These are phyloP conservation scores for Caryopteris hybrid DNA, from an alignment of 305 asterid genomes.

Conservation along the genomic window DNA sequence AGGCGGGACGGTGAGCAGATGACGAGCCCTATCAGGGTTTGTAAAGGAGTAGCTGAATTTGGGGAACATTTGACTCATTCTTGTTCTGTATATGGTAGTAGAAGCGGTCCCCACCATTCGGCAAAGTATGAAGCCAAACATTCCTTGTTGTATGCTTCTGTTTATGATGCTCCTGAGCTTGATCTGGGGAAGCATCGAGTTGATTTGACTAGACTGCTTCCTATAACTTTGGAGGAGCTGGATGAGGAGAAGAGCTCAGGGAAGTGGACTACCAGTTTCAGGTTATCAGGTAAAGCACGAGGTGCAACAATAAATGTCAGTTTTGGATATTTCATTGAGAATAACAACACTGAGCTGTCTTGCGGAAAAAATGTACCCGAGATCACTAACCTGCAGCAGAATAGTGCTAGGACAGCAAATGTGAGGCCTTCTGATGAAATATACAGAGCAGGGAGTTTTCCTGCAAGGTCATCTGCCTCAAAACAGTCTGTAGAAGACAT, in stretches of 20 bases:
- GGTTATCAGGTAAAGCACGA: conserved; percentile 78
- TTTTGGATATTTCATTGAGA: conserved; percentile 63
- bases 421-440: conserved; percentile 24
- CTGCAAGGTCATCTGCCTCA: conserved; percentile 40
- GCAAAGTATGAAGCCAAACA: conserved; percentile 91
- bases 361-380: conserved; percentile 31
- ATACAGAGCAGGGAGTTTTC: conserved; percentile 52
- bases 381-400: conserved; percentile 27
- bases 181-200: conserved; percentile 89
- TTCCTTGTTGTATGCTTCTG: conserved; percentile 67
- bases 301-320: conserved; percentile 84
- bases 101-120: conserved; percentile 83
- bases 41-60: conserved; percentile 47
- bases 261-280: conserved; percentile 92
- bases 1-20: conserved; percentile 48
- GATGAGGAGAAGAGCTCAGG: conserved; percentile 86
- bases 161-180: conserved; percentile 64
- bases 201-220: conserved; percentile 92
- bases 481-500: conserved; percentile 45
- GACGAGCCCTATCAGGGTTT: conserved; percentile 42
- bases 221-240: conserved; percentile 84
- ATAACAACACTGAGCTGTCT: conserved; percentile 25
- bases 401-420: conserved; percentile 27
- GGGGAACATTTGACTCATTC: conserved; percentile 76
- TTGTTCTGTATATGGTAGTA: conserved; percentile 73